Conservation (phyloP, 352 stramenopile species). For the Pythium volutum region DNA sequence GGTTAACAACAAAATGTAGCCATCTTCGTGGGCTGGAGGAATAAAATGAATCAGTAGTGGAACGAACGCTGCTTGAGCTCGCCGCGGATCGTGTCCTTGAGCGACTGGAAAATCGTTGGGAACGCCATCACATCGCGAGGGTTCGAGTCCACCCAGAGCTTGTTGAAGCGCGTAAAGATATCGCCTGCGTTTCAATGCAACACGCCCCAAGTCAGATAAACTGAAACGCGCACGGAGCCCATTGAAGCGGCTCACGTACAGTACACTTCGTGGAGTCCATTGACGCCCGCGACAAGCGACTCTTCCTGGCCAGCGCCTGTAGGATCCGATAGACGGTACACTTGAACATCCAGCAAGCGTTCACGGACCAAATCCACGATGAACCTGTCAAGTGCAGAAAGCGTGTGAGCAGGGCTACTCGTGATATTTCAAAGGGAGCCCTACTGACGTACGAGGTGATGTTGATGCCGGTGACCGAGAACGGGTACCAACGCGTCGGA, state of each 20-base stretch:
- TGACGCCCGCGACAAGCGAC: conserved; percentile 31
- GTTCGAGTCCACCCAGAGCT: conserved; percentile 78
- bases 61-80: conserved; percentile 64
- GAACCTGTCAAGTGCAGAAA: conserved; percentile 36
- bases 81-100: conserved; percentile 64
- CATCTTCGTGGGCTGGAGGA: conserved; percentile 8
- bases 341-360: conserved; percentile 67
- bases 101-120: conserved; percentile 73
- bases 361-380: conserved; percentile 72
- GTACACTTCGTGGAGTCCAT: conserved; percentile 72
- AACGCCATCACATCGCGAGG: conserved; percentile 85
- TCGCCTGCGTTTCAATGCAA: conserved; percentile 32
- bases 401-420: background rate
- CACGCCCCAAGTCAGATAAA: background rate
- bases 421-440: background rate
- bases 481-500: conserved; percentile 83
- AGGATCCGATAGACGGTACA: conserved; percentile 45
- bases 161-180: conserved; percentile 83
- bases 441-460: conserved; percentile 53
- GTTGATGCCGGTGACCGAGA: conserved; percentile 85
- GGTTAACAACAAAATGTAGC: conserved; percentile 30
- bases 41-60: conserved; percentile 41
- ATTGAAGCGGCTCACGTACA: conserved; percentile 33
- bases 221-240: background rate
- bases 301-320: conserved; percentile 25